Evolutionary conservation across 257 asterid genomes (phyloP), one percentile per base, ranked within the genome.

Genomic region (Nicotiana sylvestris): DNA sequence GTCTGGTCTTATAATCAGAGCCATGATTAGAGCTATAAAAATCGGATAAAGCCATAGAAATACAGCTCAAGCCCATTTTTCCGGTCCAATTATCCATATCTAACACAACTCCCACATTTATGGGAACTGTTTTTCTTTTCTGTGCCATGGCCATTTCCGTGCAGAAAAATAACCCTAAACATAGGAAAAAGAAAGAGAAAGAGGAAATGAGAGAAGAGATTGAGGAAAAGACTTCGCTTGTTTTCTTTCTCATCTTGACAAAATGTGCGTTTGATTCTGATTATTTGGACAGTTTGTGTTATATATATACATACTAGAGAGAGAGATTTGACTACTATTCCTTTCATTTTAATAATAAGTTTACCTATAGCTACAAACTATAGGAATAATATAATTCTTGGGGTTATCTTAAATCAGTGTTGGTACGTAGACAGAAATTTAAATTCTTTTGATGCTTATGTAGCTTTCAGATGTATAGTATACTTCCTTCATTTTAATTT

Each of bases 101-200:
- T 0, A 90, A 25, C 16, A 91, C 90, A 76, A 89, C 91, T 51
- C 93, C 92, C 0, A 90, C 92, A 11, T 80, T 87, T 79, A 91
- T 37, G 1, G 82, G 39, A 30, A 82, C 57, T 30, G n/a, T 21
- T 70, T 57, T n/a, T 5, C 81, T 27, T 17, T 66, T 60, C 79
- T 88, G 89, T 7, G 86, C 90, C 33, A 1, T 29, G 57, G 49
- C 79, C 46, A 49, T 46, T 15, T 83, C 6, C 57, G 82, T 25
- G 66, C 30, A 82, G 35, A 68, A 70, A 6, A 69, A 1, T 62
- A 76, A 25, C 0, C 4, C 37, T 72, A 72, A 25, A 46, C 61
- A 72, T 72, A 39, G 32, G 16, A 51, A 62, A 61, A 16, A 83
- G 32, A 76, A 16, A 39, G 76, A 84, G 43, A 55, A 66, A 33